Evolutionary conservation across 768 basidiomycete genomes (phyloP), one percentile per base, ranked within the genome.

Genomic region (Amanita pallidorosea): DNA sequence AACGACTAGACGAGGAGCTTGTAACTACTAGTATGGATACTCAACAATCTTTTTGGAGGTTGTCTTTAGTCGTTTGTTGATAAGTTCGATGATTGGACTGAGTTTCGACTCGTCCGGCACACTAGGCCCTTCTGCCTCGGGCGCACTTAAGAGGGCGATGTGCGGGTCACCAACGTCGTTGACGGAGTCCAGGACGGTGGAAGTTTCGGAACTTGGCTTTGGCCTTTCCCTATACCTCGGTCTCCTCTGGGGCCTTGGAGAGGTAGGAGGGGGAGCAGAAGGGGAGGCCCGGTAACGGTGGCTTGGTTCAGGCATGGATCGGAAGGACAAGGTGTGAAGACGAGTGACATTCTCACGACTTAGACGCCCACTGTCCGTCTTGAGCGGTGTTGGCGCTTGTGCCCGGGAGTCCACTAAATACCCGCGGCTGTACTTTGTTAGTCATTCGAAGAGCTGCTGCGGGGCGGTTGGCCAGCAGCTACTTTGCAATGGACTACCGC

Each of bases 21-120:
- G 7, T 27, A 5, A 27, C 25, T 29, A 27, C 6, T 27, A 27
- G 27, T 17, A 40, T 34, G 43, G 48, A 56, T 18, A 57, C 68
- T 79, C 57, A 62, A 88, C 89, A 55, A 92, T 87, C 68, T 93
- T 94, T 73, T 93, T 93, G 51, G 73, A 75, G 17, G 87, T 75
- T 35, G 76, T 71, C 56, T 88, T 87, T 60, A 88, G 66, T 47
- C 90, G 77, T 68, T 91, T 93, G 59, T 74, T 72, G 55, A 94
- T 68, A 54, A 94, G 75, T 40, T 93, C 89, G 47, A 85, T 78
- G 51, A 86, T 75, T 7, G 89, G 83, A 54, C 83, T 86, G 15
- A 63, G 66, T 62, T 81, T 86, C 45, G 61, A 51, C 31, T 74
- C 74, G 22, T 79, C 78, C 53, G 77, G 79, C 4, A 68, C 62